These are phyloP conservation scores for Verruconis gallopava DNA, from an alignment of 2,329 filamentous ascomycete species.

Conservation along the genomic window DNA sequence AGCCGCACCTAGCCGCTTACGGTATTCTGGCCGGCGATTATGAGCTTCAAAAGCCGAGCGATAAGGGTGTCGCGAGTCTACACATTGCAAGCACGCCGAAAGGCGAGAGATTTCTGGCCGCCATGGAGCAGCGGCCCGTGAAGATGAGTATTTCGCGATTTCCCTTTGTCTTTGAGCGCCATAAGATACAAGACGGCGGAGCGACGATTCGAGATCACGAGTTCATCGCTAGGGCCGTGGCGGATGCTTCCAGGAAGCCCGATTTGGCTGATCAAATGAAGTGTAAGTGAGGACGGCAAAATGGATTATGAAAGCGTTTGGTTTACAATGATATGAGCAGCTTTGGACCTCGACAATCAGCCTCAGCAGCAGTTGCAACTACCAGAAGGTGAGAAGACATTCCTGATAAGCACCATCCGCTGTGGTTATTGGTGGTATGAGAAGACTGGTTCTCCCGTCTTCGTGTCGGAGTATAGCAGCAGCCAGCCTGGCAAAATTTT, in stretches of 20 bases:
- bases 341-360: no score
- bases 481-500: neutral
- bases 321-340: no score
- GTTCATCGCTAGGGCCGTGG: neutral
- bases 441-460: neutral
- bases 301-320: no score
- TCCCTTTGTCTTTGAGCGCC: neutral
- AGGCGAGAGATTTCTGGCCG: neutral
- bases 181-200: neutral
- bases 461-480: neutral
- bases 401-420: neutral
- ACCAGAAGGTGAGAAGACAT: no score
- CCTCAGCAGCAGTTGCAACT: no score
- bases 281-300: no score
- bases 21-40: slow-evolving; percentile 31
- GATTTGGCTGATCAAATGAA: no score
- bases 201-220: neutral
- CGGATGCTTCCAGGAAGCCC: neutral
- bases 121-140: neutral
- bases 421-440: neutral
- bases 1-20: slow-evolving; percentile 20
- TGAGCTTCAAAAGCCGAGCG: slow-evolving; percentile 29
- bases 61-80: slow-evolving; percentile 8
- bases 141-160: neutral
- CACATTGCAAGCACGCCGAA: neutral